Evolutionary conservation across 768 basidiomycete genomes (phyloP).

Genomic region (Boletus pseudopeckii): DNA sequence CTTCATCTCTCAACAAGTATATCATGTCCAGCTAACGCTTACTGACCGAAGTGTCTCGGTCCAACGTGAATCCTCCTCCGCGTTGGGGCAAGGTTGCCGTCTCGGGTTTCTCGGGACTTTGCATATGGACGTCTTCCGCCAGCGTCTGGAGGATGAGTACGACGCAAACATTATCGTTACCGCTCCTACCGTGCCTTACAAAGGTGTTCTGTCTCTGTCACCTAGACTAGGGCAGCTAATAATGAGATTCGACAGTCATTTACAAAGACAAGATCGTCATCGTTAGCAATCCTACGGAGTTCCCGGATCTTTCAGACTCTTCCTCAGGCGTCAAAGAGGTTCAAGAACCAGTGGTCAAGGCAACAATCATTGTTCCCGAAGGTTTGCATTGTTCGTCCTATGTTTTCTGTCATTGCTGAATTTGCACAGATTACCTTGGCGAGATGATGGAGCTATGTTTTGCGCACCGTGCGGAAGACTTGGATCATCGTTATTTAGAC

Average conservation of each 20-base stretch:
- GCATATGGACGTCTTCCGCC: slow-evolving; percentile 96
- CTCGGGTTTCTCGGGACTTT: slow-evolving; percentile 94
- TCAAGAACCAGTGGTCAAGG: slow-evolving; percentile 90
- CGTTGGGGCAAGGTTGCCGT: slow-evolving; percentile 91
- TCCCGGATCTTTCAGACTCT: slow-evolving; percentile 76
- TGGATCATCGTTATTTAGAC: slow-evolving; percentile 85
- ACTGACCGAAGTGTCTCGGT: slow-evolving; percentile 88
- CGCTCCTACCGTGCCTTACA: slow-evolving; percentile 93
- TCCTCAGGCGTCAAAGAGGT: slow-evolving; percentile 64
- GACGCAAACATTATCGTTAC: slow-evolving; percentile 93
- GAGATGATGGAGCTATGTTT: slow-evolving; percentile 96
- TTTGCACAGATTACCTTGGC: slow-evolving; percentile 75
- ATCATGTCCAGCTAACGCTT: slow-evolving; percentile 58
- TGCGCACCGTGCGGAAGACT: slow-evolving; percentile 74
- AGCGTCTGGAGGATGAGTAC: slow-evolving; percentile 95
- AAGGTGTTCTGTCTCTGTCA: slow-evolving; percentile 42
- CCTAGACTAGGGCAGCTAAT: neutral
- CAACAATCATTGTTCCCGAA: slow-evolving; percentile 92
- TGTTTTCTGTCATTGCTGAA: neutral
- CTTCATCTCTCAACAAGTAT: slow-evolving; percentile 9
- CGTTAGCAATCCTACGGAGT: slow-evolving; percentile 93
- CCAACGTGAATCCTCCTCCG: slow-evolving; percentile 88
- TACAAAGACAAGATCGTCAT: slow-evolving; percentile 60
- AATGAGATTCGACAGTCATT: slow-evolving; percentile 49
- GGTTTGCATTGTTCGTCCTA: slow-evolving; percentile 41